phyloP scores from a whole-genome alignment of 2,329 filamentous ascomycete genomes.

The Alternaria burnsii region DNA sequence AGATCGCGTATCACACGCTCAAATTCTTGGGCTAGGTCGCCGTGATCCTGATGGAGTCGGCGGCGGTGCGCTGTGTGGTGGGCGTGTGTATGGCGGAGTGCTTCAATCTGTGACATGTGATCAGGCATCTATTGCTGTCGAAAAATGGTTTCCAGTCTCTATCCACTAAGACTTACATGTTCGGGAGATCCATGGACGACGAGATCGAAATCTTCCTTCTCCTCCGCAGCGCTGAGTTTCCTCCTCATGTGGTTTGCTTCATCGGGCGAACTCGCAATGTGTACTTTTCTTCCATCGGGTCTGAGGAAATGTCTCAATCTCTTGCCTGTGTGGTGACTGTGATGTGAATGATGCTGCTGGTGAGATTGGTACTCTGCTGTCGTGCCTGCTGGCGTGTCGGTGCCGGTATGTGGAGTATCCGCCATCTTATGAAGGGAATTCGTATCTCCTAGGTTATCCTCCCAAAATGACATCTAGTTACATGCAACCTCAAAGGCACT shows the following conservation, averaged over 20 bases:
- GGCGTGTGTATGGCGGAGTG: slow-evolving; percentile 60
- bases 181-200: slow-evolving; percentile 66
- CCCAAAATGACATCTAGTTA: neutral
- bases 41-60: slow-evolving; percentile 59
- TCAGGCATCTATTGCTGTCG: neutral
- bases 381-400: slow-evolving; percentile 10
- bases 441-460: neutral
- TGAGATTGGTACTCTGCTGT: slow-evolving; percentile 2
- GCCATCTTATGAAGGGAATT: slow-evolving; percentile 4
- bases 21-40: slow-evolving; percentile 64
- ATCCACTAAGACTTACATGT: slow-evolving; percentile 44
- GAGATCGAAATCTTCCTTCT: slow-evolving; percentile 61
- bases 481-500: neutral
- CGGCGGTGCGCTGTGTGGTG: slow-evolving; percentile 62
- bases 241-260: slow-evolving; percentile 60
- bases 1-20: slow-evolving; percentile 64
- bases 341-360: slow-evolving; percentile 30
- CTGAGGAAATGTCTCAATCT: slow-evolving; percentile 63
- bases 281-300: slow-evolving; percentile 64
- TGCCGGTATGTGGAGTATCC: slow-evolving; percentile 13
- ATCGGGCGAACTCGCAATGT: slow-evolving; percentile 65
- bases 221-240: slow-evolving; percentile 51
- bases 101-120: slow-evolving; percentile 45
- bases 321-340: slow-evolving; percentile 45
- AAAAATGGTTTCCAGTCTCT: neutral